phyloP scores from a whole-genome alignment of 768 basidiomycete species.

The Phanerochaete sordida region DNA sequence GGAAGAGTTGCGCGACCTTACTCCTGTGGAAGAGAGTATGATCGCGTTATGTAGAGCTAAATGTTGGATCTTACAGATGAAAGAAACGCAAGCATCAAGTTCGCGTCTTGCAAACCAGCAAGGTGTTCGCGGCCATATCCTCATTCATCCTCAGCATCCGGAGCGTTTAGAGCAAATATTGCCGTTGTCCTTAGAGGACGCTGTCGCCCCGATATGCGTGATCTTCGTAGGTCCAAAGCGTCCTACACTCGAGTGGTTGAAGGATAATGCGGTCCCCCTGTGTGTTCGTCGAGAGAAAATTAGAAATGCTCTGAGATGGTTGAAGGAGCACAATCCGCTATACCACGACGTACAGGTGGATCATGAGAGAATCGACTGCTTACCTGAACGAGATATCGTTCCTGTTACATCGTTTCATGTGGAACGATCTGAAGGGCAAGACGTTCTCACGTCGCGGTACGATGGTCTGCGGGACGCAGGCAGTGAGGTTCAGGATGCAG shows the following conservation, averaged over 20 bases:
- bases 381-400: conserved; percentile 27
- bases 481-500: too few relatives aligned
- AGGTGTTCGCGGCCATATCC: conserved; percentile 36
- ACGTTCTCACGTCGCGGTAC: conserved; percentile 16
- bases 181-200: conserved; percentile 30
- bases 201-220: too few relatives aligned
- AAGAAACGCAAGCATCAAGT: conserved; percentile 12
- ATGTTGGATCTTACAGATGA: neutral
- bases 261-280: too few relatives aligned
- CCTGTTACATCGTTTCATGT: conserved; percentile 33
- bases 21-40: neutral
- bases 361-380: conserved; percentile 29
- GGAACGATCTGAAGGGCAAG: conserved; percentile 18
- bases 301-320: too few relatives aligned
- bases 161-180: conserved; percentile 25
- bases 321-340: too few relatives aligned
- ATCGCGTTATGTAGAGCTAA: conserved; percentile 2
- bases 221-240: too few relatives aligned
- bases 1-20: neutral
- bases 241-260: too few relatives aligned
- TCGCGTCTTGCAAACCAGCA: conserved; percentile 17
- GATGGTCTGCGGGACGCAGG: conserved; percentile 18
- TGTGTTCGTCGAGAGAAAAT: too few relatives aligned
- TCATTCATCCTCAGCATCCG: conserved; percentile 37
- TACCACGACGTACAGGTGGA: too few relatives aligned